Percentiles rank a stretch among this genome's conserved stretches.
These are phyloP conservation scores for Scheffersomyces insectosa DNA, from an alignment of 1,139 yeast species.

Conservation along the genomic window DNA sequence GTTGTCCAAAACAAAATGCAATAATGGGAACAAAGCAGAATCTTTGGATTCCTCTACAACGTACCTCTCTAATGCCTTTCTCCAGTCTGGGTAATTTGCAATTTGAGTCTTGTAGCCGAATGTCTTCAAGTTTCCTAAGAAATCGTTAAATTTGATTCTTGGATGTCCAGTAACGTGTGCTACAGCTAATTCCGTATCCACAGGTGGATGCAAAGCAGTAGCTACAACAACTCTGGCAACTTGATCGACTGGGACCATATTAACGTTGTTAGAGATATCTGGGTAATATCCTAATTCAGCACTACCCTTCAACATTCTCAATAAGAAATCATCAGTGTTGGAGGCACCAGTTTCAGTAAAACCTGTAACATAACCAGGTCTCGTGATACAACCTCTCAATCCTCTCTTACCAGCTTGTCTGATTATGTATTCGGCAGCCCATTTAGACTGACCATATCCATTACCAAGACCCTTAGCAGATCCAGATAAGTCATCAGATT, in stretches of 20 bases:
- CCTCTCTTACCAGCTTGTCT: constrained; percentile 88
- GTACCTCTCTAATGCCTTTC: constrained; percentile 67
- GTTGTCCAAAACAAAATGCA: constrained; percentile 91
- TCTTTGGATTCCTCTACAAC: constrained; percentile 73
- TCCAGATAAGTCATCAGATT: constrained; percentile 79
- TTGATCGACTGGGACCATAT: constrained; percentile 98
- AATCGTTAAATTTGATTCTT: constrained; percentile 75
- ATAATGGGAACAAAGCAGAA: constrained; percentile 86
- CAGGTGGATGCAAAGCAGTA: constrained; percentile 76
- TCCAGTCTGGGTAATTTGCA: constrained; percentile 79
- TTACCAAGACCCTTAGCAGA: constrained; percentile 79
- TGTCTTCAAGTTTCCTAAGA: constrained; percentile 58
- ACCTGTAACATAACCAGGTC: constrained; percentile 97
- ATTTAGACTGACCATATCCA: constrained; percentile 96
- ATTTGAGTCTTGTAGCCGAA: constrained; percentile 73
- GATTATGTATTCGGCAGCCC: constrained; percentile 93
- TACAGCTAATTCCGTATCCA: constrained; percentile 54
- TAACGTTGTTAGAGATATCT: constrained; percentile 80
- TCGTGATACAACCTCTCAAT: constrained; percentile 79
- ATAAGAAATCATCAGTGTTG: constrained; percentile 92
- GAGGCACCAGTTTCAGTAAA: constrained; percentile 80
- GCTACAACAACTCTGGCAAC: constrained; percentile 92
- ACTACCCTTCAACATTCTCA: constrained; percentile 93
- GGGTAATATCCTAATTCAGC: constrained; percentile 86
- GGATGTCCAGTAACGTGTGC: constrained; percentile 99